Evolutionary conservation across 768 basidiomycete species (phyloP), one percentile per base, ranked within the genome.

Genomic region (Suillus paluster): DNA sequence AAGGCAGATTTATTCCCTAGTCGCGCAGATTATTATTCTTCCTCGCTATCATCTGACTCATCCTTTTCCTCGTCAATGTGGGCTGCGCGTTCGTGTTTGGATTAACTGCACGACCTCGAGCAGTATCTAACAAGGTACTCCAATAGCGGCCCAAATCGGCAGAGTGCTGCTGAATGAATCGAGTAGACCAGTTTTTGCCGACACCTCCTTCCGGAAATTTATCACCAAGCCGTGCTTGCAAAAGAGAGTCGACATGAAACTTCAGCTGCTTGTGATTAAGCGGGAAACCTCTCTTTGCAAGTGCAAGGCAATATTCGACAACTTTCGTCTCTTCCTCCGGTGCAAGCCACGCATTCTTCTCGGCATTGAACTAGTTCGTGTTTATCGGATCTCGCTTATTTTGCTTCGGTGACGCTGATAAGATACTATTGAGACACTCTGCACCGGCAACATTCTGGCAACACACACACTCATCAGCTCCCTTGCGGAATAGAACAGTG

Each of bases 121-220:
- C 46, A 50, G 34, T 21, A 50, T 62, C 57, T 8, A 62, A 57
- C 4, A n/a, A 19, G 30, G 21, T 33, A 19, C 36, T 42, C 53
- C 39, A 56, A 36, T 41, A 45, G 42, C 11, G 4, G 42, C 42
- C 42, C 42, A 44, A 44, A 44, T 21, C n/a, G 2, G n/a, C n/a
- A 21, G 59, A 56, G 59, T 81, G 71, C 60, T 70, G 69, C 52
- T 66, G 48, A 5, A 74, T 44, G 39, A 76, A 76, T 27, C 61
- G 49, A 15, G 67, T 36, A 1, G 73, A 73, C 79, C 78, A 82
- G 21, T 77, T 69, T 41, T 69, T 68, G 1, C 80, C 76, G 30
- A 81, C 73, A 25, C 78, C 75, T 25, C 9, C 4, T n/a, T 53
- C 25, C 2, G 70, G 76, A 57, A 78, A 80, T 33, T 59, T 33